Conservation (phyloP, 2,329 filamentous ascomycete genomes). For the Magnaporthiopsis incrustans region DNA sequence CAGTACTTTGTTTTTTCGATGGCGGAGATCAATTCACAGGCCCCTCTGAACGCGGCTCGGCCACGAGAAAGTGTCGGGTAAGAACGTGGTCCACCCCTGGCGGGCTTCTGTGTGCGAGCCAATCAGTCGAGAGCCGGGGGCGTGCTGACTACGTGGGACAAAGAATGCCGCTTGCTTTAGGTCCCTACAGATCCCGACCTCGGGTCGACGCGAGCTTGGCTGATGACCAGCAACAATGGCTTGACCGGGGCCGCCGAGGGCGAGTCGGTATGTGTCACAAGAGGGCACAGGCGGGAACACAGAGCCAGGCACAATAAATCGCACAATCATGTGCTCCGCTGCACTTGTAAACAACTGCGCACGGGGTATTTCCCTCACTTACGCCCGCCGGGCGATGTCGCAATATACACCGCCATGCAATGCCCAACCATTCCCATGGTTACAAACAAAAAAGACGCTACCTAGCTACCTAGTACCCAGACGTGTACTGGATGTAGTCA, state of each 20-base stretch:
- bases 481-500: constrained; percentile 11
- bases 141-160: neutral
- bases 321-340: neutral
- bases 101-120: neutral
- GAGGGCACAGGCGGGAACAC: neutral
- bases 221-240: neutral
- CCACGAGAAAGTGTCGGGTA: neutral
- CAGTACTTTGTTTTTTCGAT: neutral
- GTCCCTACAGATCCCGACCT: neutral
- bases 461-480: neutral
- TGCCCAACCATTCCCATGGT: neutral
- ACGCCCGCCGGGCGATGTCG: too few relatives aligned
- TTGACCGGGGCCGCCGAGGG: too few relatives aligned
- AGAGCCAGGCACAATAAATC: neutral
- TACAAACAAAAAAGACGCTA: neutral
- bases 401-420: neutral
- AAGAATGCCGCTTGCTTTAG: neutral
- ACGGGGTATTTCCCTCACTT: neutral
- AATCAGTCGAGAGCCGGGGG: neutral
- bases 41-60: neutral
- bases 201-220: neutral
- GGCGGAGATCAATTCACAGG: neutral
- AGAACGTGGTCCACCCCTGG: too few relatives aligned
- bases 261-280: neutral
- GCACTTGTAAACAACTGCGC: neutral